A percentile compares a stretch with the other conserved stretches of the same genome.
Evolutionary conservation across 257 asterid species (phyloP).

Genomic region (Prunella vulgaris): DNA sequence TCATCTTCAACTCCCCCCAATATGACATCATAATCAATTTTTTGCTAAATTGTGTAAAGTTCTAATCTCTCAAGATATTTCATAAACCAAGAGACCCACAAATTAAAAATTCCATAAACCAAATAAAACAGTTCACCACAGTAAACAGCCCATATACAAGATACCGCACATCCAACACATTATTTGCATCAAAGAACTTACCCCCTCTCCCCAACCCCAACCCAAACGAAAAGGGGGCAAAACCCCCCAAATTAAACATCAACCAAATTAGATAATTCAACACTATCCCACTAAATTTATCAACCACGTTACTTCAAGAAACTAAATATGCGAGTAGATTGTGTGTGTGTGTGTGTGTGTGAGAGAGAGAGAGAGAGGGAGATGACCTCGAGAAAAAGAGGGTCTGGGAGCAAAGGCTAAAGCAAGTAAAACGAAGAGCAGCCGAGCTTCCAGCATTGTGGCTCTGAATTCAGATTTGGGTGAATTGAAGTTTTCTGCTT

Average conservation of each 20-base stretch:
- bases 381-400: constrained; percentile 38
- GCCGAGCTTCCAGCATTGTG: constrained; percentile 35
- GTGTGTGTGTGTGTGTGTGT: background rate
- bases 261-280: constrained; percentile 12
- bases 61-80: background rate
- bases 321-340: background rate
- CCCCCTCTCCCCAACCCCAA: background rate
- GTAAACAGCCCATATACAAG: background rate
- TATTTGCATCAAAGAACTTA: background rate
- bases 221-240: background rate
- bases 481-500: constrained; percentile 6
- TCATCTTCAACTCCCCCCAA: background rate
- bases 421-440: constrained; percentile 29
- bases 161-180: constrained; percentile 3
- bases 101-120: constrained; percentile 5
- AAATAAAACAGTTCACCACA: constrained; percentile 13
- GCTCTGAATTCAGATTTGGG: constrained; percentile 21
- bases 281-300: constrained; percentile 8
- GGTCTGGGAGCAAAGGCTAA: constrained; percentile 35
- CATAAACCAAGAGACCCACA: constrained; percentile 14
- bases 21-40: background rate
- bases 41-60: constrained; percentile 4
- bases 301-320: constrained; percentile 8
- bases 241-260: background rate
- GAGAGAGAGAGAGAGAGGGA: no score